Base-by-base conservation (phyloP, 106 monocot species). In the Hemerocallis citrina region DNA sequence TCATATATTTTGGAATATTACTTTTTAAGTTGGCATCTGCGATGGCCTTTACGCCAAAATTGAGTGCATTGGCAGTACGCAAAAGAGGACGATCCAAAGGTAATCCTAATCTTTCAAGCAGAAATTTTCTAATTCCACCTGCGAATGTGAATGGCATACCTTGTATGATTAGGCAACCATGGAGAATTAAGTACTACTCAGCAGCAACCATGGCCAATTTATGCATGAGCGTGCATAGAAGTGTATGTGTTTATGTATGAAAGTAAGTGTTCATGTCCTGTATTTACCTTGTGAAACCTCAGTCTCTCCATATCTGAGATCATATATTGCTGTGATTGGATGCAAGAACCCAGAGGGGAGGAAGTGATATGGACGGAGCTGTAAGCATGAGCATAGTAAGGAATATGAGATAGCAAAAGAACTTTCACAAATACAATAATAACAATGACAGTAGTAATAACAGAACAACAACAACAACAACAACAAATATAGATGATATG, bases 61-160 rank as follows among this genome's bases (percentile, higher is more conserved):
- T 52, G 61, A 96, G 46, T 12, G 98, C 70, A 82, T 82, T 98
- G 40, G 92, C 70, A 54, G 78, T 79, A 6, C 80, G 87, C 28
- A 98, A 69, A 64, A 98, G 74, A 75, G 91, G 91, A 29, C 98
- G 84, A 68, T 98, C 92, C 55, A 98, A 63, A 0, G 91, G 92
- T 56, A 98, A 78, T 33, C 81, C 79, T 30, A 98, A 60, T 61
- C 88, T 76, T 50, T 74, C 77, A 57, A 92, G 98, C 52, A 98
- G 65, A 56, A 77, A 71, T 80, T 70, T 98, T 72, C 98, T 92
- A 50, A 82, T 65, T 46, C 82, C 79, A 61, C 57, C 98, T 98
- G 63, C 27, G 72, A 16, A 73, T 0, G 30, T 30, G 42, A 61
- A 24, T 9, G 23, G 14, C 35, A 59, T 39, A 22, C 13, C 39